These are phyloP conservation scores for Pseudogymnoascus sp. DNA, from an alignment of 2,329 filamentous ascomycete genomes.

Conservation along the genomic window DNA sequence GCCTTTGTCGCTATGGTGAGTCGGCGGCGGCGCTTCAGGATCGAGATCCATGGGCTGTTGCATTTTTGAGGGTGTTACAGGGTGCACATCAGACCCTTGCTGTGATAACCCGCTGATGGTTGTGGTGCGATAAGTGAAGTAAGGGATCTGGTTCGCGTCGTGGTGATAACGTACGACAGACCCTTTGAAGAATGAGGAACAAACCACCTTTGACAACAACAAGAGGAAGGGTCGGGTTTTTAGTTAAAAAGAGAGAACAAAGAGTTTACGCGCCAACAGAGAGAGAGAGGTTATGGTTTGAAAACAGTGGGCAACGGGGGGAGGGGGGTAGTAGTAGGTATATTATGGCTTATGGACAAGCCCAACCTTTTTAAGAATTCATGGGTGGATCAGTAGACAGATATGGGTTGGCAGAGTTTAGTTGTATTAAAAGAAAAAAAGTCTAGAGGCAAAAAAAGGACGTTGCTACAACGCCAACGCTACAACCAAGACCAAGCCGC, in stretches of 20 bases:
- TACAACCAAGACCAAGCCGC: background rate
- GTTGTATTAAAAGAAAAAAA: slow-evolving; percentile 3
- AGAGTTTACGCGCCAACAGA: background rate
- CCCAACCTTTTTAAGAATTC: slow-evolving; percentile 1
- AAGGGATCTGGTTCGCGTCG: background rate
- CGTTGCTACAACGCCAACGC: background rate
- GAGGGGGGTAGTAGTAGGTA: background rate
- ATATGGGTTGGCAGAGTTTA: background rate
- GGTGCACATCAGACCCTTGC: background rate
- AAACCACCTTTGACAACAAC: background rate
- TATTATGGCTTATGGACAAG: background rate
- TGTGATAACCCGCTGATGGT: background rate
- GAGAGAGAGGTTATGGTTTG: background rate
- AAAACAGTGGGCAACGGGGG: background rate
- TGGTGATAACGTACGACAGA: background rate
- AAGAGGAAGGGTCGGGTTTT: background rate
- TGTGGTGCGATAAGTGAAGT: background rate
- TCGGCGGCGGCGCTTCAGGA: background rate
- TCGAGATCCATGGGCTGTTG: background rate
- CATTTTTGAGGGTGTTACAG: background rate
- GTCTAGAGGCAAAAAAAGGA: background rate
- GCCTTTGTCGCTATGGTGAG: background rate
- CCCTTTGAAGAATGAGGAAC: background rate
- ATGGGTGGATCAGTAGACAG: background rate
- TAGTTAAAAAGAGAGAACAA: background rate